Percentiles rank a stretch among this genome's conserved stretches.
Evolutionary conservation across 2,329 filamentous ascomycete genomes (phyloP).

Genomic region (Orbilia oligospora): DNA sequence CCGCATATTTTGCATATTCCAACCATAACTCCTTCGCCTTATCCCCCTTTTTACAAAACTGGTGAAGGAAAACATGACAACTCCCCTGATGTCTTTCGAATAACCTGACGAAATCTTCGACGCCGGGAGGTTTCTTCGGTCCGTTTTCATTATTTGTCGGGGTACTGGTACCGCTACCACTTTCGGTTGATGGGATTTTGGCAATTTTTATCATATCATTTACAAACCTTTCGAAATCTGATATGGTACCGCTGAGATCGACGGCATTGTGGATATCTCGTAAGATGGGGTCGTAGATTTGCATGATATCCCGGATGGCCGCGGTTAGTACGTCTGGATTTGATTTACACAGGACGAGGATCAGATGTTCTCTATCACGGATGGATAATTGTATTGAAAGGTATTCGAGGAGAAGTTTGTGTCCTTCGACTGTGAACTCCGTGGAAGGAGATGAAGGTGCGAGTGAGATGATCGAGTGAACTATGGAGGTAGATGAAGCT

Average conservation of each 20-base stretch:
- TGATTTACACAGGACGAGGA: conserved; percentile 76
- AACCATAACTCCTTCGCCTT: conserved; percentile 75
- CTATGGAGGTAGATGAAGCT: conserved; percentile 72
- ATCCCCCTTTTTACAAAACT: conserved; percentile 77
- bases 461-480: conserved; percentile 75
- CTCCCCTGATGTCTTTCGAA: conserved; percentile 76
- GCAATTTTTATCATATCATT: conserved; percentile 77
- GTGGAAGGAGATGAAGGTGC: conserved; percentile 68
- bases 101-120: conserved; percentile 80
- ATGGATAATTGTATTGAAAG: conserved; percentile 79
- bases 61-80: conserved; percentile 79
- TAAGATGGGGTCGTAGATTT: conserved; percentile 82
- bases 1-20: conserved; percentile 74
- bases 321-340: conserved; percentile 81
- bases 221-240: conserved; percentile 78
- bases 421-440: conserved; percentile 74
- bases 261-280: conserved; percentile 79
- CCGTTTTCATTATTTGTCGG: conserved; percentile 62
- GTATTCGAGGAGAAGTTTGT: conserved; percentile 77
- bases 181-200: conserved; percentile 65
- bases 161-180: background rate
- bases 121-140: conserved; percentile 70
- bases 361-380: conserved; percentile 80
- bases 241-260: conserved; percentile 78
- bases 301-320: conserved; percentile 75